These are phyloP conservation scores for Zygnema circumcarinatum DNA, from an alignment of 139 green algal genomes.

Conservation along the genomic window DNA sequence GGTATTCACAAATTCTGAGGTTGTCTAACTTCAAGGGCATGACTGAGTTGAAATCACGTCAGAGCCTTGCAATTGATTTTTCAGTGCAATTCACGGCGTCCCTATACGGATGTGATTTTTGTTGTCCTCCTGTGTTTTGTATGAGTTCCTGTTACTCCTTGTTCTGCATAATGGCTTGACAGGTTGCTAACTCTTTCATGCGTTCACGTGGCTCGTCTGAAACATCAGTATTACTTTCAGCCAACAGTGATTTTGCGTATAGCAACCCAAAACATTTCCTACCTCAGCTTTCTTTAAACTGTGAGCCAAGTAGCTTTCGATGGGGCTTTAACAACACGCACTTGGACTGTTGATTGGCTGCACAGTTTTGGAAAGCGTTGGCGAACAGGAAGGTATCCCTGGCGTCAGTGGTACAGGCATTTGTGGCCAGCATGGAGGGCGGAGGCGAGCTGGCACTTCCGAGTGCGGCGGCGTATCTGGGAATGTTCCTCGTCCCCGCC, in stretches of 20 bases:
- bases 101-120: too few relatives aligned
- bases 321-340: not conserved
- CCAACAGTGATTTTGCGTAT: not conserved
- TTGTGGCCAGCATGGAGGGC: not conserved
- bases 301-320: too few relatives aligned
- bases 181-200: too few relatives aligned
- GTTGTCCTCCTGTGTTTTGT: too few relatives aligned
- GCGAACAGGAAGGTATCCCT: not conserved
- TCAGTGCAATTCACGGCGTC: too few relatives aligned
- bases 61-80: too few relatives aligned
- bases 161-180: too few relatives aligned
- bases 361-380: not conserved
- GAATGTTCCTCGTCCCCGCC: constrained; percentile 21
- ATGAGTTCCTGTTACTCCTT: too few relatives aligned
- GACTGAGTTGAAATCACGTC: not conserved
- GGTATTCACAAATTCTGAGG: not conserved
- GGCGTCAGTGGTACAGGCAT: not conserved
- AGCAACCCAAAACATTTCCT: not conserved
- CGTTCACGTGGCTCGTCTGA: too few relatives aligned
- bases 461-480: not conserved
- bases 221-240: too few relatives aligned
- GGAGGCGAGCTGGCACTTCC: not conserved
- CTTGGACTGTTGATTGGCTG: not conserved
- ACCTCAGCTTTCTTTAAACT: not conserved
- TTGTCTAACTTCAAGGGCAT: not conserved